Percentiles rank a stretch among this genome's conserved stretches.
Evolutionary conservation across 306 rosid genomes (phyloP).

Genomic region (Malus orientalis): DNA sequence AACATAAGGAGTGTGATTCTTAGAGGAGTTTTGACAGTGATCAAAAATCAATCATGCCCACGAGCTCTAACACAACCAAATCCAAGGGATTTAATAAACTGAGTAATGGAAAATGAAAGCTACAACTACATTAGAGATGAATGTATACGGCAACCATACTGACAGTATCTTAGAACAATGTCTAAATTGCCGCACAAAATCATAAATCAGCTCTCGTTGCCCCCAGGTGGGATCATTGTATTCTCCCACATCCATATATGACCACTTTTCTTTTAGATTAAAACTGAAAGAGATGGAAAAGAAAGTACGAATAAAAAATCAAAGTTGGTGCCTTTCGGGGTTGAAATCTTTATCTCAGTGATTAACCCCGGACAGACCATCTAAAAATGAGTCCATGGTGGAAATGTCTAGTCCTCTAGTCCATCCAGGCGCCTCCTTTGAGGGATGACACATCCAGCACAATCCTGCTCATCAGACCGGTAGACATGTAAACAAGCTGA

Average conservation of each 20-base stretch:
- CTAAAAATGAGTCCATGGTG: constrained; percentile 33
- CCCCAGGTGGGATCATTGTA: constrained; percentile 4
- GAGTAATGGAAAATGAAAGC: background rate
- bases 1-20: too few relatives aligned
- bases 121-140: background rate
- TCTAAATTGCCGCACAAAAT: constrained; percentile 15
- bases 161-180: background rate
- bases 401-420: constrained; percentile 71
- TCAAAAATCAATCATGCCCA: too few relatives aligned
- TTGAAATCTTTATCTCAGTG: constrained; percentile 37
- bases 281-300: background rate
- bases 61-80: background rate
- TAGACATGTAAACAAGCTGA: background rate
- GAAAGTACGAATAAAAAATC: background rate
- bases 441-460: constrained; percentile 61
- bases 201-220: constrained; percentile 29
- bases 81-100: background rate
- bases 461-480: constrained; percentile 44
- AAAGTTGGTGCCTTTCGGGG: constrained; percentile 1
- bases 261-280: constrained; percentile 2
- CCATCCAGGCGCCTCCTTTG: constrained; percentile 78
- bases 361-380: constrained; percentile 29
- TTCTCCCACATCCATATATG: background rate
- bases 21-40: too few relatives aligned
- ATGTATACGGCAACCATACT: background rate